Evolutionary conservation across 2,329 filamentous ascomycete genomes (phyloP), one percentile per base, ranked within the genome.

Genomic region (Blastomyces silverae): DNA sequence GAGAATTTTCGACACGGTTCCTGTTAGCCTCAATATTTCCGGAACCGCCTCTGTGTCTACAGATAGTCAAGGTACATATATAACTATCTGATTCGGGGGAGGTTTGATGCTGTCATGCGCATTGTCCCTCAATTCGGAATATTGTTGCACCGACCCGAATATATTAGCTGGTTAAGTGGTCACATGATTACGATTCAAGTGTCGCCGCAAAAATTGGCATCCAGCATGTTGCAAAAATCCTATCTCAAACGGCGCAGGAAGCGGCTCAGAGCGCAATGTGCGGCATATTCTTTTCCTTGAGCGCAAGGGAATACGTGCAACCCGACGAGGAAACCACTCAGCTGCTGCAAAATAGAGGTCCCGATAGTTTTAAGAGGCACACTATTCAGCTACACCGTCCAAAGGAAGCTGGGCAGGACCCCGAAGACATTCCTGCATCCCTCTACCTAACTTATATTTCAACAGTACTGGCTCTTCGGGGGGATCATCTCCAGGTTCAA

Each of bases 391-490:
- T 72, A 20, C 46, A 69, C 2, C 48, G 15, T 22, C 62, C 20
- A 3, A n/a, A 64, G 46, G 25, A 17, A 13, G 11, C n/a, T 7
- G 50, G 53, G 50, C 7, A 31, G 53, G 20, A 61, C 62, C 10
- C 44, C 31, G 34, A 25, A 31, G 15, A 10, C 11, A 28, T 6
- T 48, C n/a, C n/a, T 22, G 20, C 48, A 7, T 62, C 62, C 66
- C 68, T 69, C 67, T 58, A 63, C 65, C 63, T 65, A 63, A 83
- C 81, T 20, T 89, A 95, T 72, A 84, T 86, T 15, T 94, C 93
- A 7, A 95, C 92, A 0, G 93, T 99, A 0, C 84, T 97, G n/a
- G 87, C 92, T 3, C 81, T 99, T n/a, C 86, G 94, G 70, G 93
- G 93, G 34, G 83, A 86, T 61, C 80, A 85, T 67, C 73, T 94